Base-by-base conservation (phyloP, 176 grass and related monocot species). In the Cenchrus fungigraminus region DNA sequence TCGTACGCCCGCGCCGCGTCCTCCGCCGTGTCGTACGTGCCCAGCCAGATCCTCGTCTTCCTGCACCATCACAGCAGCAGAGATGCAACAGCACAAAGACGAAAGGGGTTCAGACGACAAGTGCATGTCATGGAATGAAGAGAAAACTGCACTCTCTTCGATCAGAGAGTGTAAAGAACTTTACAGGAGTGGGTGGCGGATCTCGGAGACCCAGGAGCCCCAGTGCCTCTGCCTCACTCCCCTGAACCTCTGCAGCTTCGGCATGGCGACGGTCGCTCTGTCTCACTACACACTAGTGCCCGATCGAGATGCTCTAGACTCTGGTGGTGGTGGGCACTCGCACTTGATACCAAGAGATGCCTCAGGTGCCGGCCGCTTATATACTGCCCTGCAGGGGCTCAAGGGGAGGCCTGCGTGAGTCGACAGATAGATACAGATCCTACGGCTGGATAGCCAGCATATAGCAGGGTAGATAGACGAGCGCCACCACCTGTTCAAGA, bases 31-130 rank as follows among this genome's bases (percentile, higher is more conserved):
- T 80, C 92, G 66, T 86, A 98, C 8, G 95, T 98, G 45, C 95
- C 95, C 22, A 98, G 82, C 95, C 95, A 98, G 83, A 98, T 93
- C 87, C 95, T 95, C 70, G 95, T 93, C 89, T 98, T 98, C 83
- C 95, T 98, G 77, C 73, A 88, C 61, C 12, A 37, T 19, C 71
- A 77, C 4, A 11, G 11, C 42, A 60, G 5, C 56, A 79, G 43
- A 51, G 53, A 65, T 20, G 6, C 63, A 76, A 56, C 4, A 42
- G 40, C 22, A 66, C 37, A 40, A 40, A 40, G 37, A 40, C 12
- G 22, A 65, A 65, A 17, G 12, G 3, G 19, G 9, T 5, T 12
- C 50, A 65, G 7, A 40, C 37, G 37, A 34, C 2, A 6, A 28
- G 14, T 69, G 65, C 54, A 17, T 45, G 67, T 1, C 25, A 57